Conservation (phyloP, 2,329 filamentous ascomycete genomes). For the Ciborinia camelliae region DNA sequence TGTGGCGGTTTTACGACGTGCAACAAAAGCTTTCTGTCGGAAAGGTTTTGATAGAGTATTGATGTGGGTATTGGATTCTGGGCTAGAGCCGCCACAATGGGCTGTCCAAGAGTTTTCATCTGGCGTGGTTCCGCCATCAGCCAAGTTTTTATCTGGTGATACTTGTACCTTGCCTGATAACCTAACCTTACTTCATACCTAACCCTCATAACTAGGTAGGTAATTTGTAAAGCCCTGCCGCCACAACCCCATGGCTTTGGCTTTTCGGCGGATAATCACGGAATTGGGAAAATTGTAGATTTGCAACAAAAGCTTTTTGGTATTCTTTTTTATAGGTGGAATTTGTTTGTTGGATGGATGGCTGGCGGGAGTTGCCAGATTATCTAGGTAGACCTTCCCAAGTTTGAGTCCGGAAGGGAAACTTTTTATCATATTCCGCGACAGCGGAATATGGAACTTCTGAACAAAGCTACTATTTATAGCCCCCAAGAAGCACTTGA, state of each 20-base stretch:
- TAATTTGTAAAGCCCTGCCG: too few relatives aligned
- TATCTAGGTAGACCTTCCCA: too few relatives aligned
- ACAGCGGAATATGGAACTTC: too few relatives aligned
- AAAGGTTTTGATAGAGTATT: background rate
- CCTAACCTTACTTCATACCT: too few relatives aligned
- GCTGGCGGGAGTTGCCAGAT: background rate
- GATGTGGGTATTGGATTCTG: background rate
- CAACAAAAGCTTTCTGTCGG: background rate
- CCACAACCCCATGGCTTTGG: too few relatives aligned
- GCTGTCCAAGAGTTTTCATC: background rate
- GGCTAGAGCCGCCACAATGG: constrained; percentile 1
- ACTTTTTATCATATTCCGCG: background rate
- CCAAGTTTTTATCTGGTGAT: background rate
- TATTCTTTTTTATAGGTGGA: background rate
- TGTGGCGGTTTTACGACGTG: constrained; percentile 12
- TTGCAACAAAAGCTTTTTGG: background rate
- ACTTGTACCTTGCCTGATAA: background rate
- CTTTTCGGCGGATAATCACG: background rate
- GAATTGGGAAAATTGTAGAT: background rate
- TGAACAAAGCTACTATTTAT: too few relatives aligned
- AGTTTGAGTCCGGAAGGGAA: background rate
- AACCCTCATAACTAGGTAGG: too few relatives aligned
- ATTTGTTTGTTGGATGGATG: constrained; percentile 6
- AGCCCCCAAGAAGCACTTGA: too few relatives aligned
- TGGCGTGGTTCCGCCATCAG: background rate